Percentiles rank a stretch among this genome's conserved stretches.
Evolutionary conservation across 148 eudicot species (phyloP).

Genomic region (Nepenthes mirabilis): DNA sequence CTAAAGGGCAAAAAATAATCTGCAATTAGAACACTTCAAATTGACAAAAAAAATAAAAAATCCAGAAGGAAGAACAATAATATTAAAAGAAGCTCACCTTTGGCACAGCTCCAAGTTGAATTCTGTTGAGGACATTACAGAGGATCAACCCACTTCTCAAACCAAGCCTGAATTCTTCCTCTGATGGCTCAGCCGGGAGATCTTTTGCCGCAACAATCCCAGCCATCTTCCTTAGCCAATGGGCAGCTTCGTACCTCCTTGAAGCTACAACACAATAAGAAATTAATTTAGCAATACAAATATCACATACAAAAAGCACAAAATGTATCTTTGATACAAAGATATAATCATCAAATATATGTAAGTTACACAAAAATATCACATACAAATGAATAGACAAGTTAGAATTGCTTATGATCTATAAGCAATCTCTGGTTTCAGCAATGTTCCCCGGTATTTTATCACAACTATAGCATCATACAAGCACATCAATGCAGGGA

Average conservation of each 20-base stretch:
- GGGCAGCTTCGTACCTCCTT: slow-evolving; percentile 87
- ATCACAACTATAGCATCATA: too few relatives aligned
- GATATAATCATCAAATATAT: neutral
- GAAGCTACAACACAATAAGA: slow-evolving; percentile 11
- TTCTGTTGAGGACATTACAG: slow-evolving; percentile 80
- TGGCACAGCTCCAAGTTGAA: slow-evolving; percentile 81
- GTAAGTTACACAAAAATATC: too few relatives aligned
- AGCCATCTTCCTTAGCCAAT: slow-evolving; percentile 79
- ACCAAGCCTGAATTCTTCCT: slow-evolving; percentile 85
- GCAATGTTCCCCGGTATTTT: too few relatives aligned
- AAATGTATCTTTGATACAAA: neutral
- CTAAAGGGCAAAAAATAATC: neutral
- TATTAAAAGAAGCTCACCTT: slow-evolving; percentile 32
- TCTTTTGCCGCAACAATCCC: slow-evolving; percentile 87
- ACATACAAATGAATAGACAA: too few relatives aligned
- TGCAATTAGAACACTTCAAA: neutral
- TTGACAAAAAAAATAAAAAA: neutral
- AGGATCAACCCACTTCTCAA: slow-evolving; percentile 88
- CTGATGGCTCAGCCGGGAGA: slow-evolving; percentile 92
- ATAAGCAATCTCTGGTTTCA: too few relatives aligned
- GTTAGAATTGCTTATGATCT: too few relatives aligned
- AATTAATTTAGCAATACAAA: neutral
- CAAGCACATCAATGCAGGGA: too few relatives aligned
- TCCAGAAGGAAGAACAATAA: neutral
- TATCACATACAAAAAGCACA: neutral